These are phyloP conservation scores for Microbotryomycetes sp. DNA, from an alignment of 1,284 basidiomycete genomes.

Conservation along the genomic window DNA sequence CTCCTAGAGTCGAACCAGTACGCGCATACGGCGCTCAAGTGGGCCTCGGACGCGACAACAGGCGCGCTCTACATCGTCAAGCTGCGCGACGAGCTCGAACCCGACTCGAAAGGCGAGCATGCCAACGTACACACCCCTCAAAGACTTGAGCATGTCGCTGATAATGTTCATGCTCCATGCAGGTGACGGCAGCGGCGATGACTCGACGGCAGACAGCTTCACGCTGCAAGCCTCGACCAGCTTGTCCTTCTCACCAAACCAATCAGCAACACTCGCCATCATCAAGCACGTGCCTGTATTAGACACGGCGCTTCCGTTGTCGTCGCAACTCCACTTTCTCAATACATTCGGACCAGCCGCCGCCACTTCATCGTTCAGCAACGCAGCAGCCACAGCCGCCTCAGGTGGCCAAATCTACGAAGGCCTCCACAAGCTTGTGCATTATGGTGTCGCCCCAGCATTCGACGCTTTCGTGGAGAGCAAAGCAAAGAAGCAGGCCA, in stretches of 20 bases:
- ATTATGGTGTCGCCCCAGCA: constrained; percentile 93
- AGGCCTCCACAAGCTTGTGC: constrained; percentile 90
- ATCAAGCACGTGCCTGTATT: constrained; percentile 85
- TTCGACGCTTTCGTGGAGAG: constrained; percentile 86
- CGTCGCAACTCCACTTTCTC: constrained; percentile 81
- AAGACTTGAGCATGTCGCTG: background rate
- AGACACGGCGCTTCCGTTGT: constrained; percentile 68
- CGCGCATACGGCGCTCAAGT: constrained; percentile 61
- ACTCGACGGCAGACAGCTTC: constrained; percentile 9
- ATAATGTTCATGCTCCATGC: background rate
- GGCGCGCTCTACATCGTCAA: constrained; percentile 72
- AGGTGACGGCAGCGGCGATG: background rate
- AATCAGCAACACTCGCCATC: constrained; percentile 80
- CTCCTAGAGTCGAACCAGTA: constrained; percentile 59
- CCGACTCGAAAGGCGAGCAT: constrained; percentile 2
- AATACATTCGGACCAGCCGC: constrained; percentile 80
- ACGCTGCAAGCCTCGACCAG: constrained; percentile 63
- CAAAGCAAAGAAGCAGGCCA: constrained; percentile 36
- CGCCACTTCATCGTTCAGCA: constrained; percentile 45
- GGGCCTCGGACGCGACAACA: constrained; percentile 53
- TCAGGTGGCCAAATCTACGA: constrained; percentile 70
- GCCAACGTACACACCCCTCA: constrained; percentile 42
- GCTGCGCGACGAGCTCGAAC: constrained; percentile 60
- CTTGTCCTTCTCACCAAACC: constrained; percentile 69
- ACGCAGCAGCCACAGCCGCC: constrained; percentile 38